phyloP scores from a whole-genome alignment of 1,284 basidiomycete species.

The Fomitopsis schrenkii region DNA sequence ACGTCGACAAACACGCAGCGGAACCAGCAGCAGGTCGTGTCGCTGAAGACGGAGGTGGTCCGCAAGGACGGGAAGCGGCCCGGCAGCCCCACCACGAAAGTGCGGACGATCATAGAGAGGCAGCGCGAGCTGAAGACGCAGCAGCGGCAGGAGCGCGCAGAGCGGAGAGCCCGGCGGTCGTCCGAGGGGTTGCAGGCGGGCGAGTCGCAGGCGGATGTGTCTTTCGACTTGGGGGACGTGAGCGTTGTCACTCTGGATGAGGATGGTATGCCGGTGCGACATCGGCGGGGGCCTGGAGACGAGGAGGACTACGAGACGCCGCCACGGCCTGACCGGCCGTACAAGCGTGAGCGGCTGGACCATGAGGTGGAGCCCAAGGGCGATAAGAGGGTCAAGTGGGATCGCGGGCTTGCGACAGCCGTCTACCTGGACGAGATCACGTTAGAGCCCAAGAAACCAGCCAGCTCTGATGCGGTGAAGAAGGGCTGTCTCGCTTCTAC shows the following conservation, averaged over 20 bases:
- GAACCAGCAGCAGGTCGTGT: slow-evolving; percentile 62
- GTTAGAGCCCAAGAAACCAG: slow-evolving; percentile 39
- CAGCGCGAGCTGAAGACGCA: slow-evolving; percentile 64
- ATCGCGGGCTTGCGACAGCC: slow-evolving; percentile 60
- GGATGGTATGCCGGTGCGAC: slow-evolving; percentile 30
- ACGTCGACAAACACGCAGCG: slow-evolving; percentile 65
- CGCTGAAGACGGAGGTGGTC: slow-evolving; percentile 63
- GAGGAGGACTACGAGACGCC: slow-evolving; percentile 80
- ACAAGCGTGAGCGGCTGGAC: slow-evolving; percentile 33
- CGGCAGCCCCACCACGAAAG: slow-evolving; percentile 74
- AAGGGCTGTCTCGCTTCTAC: slow-evolving; percentile 66
- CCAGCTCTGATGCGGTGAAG: slow-evolving; percentile 35
- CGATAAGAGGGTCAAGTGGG: slow-evolving; percentile 73
- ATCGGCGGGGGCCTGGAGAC: slow-evolving; percentile 69
- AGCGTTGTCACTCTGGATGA: slow-evolving; percentile 26
- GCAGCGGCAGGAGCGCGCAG: slow-evolving; percentile 62
- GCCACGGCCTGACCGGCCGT: slow-evolving; percentile 34
- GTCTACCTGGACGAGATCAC: slow-evolving; percentile 59
- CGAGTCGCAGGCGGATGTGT: slow-evolving; percentile 24
- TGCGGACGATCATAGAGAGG: slow-evolving; percentile 66
- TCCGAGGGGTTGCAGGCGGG: slow-evolving; percentile 30
- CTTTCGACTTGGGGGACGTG: slow-evolving; percentile 5
- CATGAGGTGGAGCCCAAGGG: slow-evolving; percentile 24
- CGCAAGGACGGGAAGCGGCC: slow-evolving; percentile 69
- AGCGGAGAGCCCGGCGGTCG: slow-evolving; percentile 50